Percentiles rank a stretch among this genome's conserved stretches.
phyloP scores from a whole-genome alignment of 2,329 filamentous ascomycete genomes.

The Zymoseptoria crescenta region DNA sequence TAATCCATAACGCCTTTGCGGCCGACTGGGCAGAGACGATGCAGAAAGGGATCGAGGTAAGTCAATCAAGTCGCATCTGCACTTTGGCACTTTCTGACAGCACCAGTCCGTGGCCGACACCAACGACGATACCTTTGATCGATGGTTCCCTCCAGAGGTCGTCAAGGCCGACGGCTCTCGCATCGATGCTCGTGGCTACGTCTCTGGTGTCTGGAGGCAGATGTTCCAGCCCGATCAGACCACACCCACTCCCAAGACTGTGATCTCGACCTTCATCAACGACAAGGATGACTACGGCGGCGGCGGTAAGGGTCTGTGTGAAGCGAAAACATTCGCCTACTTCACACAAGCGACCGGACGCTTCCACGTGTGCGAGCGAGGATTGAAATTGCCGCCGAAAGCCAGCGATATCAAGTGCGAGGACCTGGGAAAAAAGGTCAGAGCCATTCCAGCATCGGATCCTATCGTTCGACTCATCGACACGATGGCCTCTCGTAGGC shows the following conservation, averaged over 20 bases:
- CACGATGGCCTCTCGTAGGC: too few species aligned
- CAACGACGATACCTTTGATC: too few species aligned
- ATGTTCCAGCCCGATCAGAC: not conserved
- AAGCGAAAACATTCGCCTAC: not conserved
- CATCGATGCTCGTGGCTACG: conserved; percentile 1
- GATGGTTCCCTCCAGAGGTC: not conserved
- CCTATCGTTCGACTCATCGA: too few species aligned
- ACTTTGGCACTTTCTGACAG: too few species aligned
- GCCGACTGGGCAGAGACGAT: not conserved
- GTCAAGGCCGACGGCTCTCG: not conserved
- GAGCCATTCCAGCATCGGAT: too few species aligned
- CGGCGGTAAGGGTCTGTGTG: not conserved
- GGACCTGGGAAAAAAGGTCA: not conserved
- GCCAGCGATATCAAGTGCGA: not conserved
- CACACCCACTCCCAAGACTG: not conserved
- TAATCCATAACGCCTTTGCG: conserved; percentile 1
- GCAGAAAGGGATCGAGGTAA: not conserved
- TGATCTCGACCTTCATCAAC: not conserved
- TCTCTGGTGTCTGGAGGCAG: not conserved
- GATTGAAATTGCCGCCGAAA: not conserved
- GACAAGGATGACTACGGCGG: not conserved
- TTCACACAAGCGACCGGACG: not conserved
- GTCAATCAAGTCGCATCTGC: too few species aligned
- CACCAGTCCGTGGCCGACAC: too few species aligned
- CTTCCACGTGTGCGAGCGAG: not conserved